A percentile compares a stretch with the other conserved stretches of the same genome.
Evolutionary conservation across 352 stramenopile genomes (phyloP).

Genomic region (Phytopythium ostracodes): DNA sequence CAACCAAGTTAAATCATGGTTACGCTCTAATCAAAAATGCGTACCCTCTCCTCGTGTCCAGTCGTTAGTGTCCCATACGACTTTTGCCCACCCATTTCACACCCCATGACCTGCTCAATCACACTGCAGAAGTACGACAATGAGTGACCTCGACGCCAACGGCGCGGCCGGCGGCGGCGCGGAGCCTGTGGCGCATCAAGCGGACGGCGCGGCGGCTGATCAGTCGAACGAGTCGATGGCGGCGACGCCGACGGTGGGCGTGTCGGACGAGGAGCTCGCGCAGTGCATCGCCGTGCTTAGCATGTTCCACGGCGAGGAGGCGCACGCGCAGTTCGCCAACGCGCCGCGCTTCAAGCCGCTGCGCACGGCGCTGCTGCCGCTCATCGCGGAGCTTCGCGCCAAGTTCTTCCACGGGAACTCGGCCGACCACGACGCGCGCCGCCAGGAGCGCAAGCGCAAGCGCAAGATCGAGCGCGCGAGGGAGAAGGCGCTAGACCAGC

Average conservation of each 20-base stretch:
- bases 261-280: slow-evolving; percentile 53
- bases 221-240: neutral
- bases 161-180: too few species aligned
- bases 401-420: slow-evolving; percentile 63
- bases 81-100: neutral
- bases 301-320: slow-evolving; percentile 44
- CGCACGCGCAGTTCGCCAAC: slow-evolving; percentile 41
- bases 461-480: slow-evolving; percentile 63
- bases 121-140: neutral
- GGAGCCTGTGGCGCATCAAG: neutral
- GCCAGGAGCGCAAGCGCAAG: slow-evolving; percentile 62
- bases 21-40: neutral
- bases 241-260: neutral
- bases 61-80: neutral
- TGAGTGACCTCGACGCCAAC: slow-evolving; percentile 9
- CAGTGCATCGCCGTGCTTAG: slow-evolving; percentile 49
- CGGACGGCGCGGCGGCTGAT: neutral
- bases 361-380: slow-evolving; percentile 53
- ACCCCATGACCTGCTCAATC: too few species aligned
- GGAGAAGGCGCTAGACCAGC: slow-evolving; percentile 64
- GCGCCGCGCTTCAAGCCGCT: slow-evolving; percentile 54
- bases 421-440: slow-evolving; percentile 29
- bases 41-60: neutral
- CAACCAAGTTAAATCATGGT: neutral
- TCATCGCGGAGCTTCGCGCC: slow-evolving; percentile 54